These are phyloP conservation scores for Agroathelia rolfsii DNA, from an alignment of 1,284 basidiomycete species.

Conservation along the genomic window DNA sequence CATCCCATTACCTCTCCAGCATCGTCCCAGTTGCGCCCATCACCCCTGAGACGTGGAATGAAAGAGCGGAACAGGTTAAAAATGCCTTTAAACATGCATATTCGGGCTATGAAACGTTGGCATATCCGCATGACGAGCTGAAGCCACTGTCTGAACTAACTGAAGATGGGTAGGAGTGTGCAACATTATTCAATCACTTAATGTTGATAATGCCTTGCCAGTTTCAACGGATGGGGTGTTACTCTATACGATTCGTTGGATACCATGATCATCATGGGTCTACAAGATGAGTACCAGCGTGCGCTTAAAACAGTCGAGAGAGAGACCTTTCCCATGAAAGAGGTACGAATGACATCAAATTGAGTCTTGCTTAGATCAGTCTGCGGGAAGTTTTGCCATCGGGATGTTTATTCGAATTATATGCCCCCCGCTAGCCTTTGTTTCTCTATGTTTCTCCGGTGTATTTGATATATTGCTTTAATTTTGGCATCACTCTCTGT, in stretches of 20 bases:
- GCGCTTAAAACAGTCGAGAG: conserved; percentile 64
- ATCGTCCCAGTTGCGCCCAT: conserved; percentile 9
- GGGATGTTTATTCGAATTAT: too few species aligned
- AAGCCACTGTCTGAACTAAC: conserved; percentile 36
- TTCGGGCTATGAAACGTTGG: conserved; percentile 45
- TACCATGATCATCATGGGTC: conserved; percentile 80
- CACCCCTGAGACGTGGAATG: conserved; percentile 34
- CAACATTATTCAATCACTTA: neutral
- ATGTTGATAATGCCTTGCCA: conserved; percentile 17
- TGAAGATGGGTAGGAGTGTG: conserved; percentile 39
- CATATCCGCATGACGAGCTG: conserved; percentile 53
- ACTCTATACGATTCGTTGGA: conserved; percentile 78
- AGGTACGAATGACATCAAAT: too few species aligned
- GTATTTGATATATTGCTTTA: too few species aligned
- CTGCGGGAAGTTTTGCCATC: too few species aligned
- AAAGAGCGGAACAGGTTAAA: conserved; percentile 47
- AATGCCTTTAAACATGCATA: conserved; percentile 57
- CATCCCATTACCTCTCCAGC: conserved; percentile 13
- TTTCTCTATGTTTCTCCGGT: too few species aligned
- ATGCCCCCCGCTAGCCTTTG: too few species aligned
- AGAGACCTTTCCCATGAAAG: conserved; percentile 47
- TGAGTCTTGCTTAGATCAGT: too few species aligned
- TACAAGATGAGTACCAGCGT: conserved; percentile 69
- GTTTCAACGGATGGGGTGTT: conserved; percentile 83
- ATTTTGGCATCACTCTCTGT: too few species aligned